Base-by-base conservation (phyloP, 495 filamentous ascomycete genomes). In the Penicillium diatomitis region DNA sequence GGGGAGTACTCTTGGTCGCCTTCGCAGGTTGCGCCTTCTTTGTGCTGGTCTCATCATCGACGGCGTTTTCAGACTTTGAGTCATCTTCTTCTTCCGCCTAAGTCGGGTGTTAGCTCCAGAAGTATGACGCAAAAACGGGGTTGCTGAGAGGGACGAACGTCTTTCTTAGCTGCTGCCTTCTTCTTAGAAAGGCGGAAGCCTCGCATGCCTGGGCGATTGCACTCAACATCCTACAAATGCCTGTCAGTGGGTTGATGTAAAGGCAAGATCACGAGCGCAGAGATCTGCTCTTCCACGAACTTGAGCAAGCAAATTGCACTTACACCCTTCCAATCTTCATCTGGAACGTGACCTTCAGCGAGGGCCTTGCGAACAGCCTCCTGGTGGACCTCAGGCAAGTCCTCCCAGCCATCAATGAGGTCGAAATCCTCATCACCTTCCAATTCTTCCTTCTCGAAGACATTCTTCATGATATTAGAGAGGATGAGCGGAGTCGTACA, bases 241-340 rank as follows among this genome's bases (percentile, higher is more conserved):
- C 31, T 35, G 49, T 41, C 41, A 53, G 32, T 31, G 42, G n/a
- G 20, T 20, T 20, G 20, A 20, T 20, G 20, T 20, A 20, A 20
- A 20, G 20, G 20, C 20, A 20, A 20, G 20, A 20, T 20, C 20
- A 20, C 20, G 20, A 20, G 20, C 20, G 20, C 20, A 20, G 20
- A 20, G 20, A 20, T 20, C 0, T 20, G 20, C 20, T 20, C 2
- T 20, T 20, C 20, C 20, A 20, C 20, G 20, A 20, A 20, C 20
- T 20, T 2, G 20, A 20, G 20, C 20, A 5, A 33, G 6, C 36
- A 5, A 29, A 10, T 35, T 5, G 28, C 12, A 65, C 83, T 69
- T 73, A 91, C 87, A 0, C 86, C 85, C 4, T 76, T 82, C 83
- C 87, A 92, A 44, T 89, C 88, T 33, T 83, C 82, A 45, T 86